Percentiles rank a stretch among this genome's conserved stretches.
phyloP scores from a whole-genome alignment of 202 grass and related monocot species.

The Panicum hallii region DNA sequence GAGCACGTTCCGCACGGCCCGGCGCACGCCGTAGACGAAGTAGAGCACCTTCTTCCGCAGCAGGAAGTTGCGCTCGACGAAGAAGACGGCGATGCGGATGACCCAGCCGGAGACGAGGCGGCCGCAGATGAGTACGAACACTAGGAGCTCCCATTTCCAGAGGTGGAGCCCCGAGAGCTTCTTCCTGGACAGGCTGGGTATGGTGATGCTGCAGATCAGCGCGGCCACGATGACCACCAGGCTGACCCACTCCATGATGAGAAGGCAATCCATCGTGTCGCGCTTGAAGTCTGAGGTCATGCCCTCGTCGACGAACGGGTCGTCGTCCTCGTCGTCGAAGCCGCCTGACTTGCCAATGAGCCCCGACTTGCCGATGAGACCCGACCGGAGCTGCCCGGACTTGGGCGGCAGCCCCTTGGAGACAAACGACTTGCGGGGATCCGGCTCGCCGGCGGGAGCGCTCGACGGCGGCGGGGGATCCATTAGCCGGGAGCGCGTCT shows the following conservation, averaged over 20 bases:
- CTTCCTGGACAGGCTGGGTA: constrained; percentile 43
- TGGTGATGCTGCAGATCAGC: constrained; percentile 61
- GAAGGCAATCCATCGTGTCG: constrained; percentile 56
- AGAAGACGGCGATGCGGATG: constrained; percentile 76
- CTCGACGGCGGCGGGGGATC: constrained; percentile 64
- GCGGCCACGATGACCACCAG: constrained; percentile 72
- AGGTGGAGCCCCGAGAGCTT: constrained; percentile 67
- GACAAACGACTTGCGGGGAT: constrained; percentile 49
- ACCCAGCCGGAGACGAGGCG: constrained; percentile 89
- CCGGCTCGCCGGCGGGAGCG: background rate
- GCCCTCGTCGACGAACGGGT: constrained; percentile 78
- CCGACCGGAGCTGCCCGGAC: constrained; percentile 69
- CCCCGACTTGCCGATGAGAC: constrained; percentile 53
- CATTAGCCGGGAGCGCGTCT: constrained; percentile 76
- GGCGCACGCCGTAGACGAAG: constrained; percentile 93
- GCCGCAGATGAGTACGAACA: constrained; percentile 88
- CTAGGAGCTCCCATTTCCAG: constrained; percentile 94
- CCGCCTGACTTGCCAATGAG: constrained; percentile 56
- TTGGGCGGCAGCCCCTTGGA: constrained; percentile 41
- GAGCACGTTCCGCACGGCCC: constrained; percentile 76
- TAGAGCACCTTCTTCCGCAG: constrained; percentile 90
- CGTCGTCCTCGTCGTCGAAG: constrained; percentile 77
- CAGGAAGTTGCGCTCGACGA: constrained; percentile 88
- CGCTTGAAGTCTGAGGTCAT: constrained; percentile 70
- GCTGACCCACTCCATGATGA: constrained; percentile 72